Evolutionary conservation across 1,139 yeast genomes (phyloP).

Genomic region (Geotrichum klebahnii): DNA sequence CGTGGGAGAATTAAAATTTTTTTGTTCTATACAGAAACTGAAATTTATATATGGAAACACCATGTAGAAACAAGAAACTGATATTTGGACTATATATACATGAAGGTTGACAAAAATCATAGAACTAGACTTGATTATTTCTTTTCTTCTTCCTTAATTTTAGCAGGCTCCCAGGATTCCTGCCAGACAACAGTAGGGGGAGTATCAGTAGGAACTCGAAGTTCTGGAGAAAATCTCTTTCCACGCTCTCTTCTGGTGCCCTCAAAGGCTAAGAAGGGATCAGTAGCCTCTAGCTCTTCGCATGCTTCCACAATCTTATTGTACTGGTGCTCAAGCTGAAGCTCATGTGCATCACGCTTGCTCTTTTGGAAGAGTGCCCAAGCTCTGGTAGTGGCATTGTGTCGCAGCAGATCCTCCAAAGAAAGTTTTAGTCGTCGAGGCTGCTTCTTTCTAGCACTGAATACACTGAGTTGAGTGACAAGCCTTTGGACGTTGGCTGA

Average conservation of each 20-base stretch:
- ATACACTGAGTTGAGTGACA: constrained; percentile 57
- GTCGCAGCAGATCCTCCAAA: constrained; percentile 80
- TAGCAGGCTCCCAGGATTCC: constrained; percentile 49
- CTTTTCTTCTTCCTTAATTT: constrained; percentile 13
- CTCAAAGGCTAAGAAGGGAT: constrained; percentile 48
- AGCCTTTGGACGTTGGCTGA: constrained; percentile 64
- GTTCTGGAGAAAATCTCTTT: constrained; percentile 49
- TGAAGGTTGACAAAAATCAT: not conserved
- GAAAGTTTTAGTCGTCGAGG: constrained; percentile 75
- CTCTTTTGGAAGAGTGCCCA: constrained; percentile 66
- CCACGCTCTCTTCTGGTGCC: constrained; percentile 51
- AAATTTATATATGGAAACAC: not conserved
- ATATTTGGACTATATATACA: constrained; percentile 4
- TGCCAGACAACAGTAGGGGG: constrained; percentile 89
- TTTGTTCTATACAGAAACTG: not conserved
- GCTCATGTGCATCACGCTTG: constrained; percentile 43
- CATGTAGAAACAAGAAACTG: not conserved
- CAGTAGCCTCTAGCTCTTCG: constrained; percentile 57
- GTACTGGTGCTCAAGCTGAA: constrained; percentile 59
- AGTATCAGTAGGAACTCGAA: constrained; percentile 83
- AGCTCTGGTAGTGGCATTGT: constrained; percentile 76
- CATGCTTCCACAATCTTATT: constrained; percentile 66
- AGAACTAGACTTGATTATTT: not conserved
- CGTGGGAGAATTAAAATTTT: constrained; percentile 10
- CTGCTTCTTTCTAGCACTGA: constrained; percentile 82